Percentiles rank a stretch among this genome's conserved stretches.
Conservation (phyloP, 306 rosid genomes). For the Vigna unguiculata region DNA sequence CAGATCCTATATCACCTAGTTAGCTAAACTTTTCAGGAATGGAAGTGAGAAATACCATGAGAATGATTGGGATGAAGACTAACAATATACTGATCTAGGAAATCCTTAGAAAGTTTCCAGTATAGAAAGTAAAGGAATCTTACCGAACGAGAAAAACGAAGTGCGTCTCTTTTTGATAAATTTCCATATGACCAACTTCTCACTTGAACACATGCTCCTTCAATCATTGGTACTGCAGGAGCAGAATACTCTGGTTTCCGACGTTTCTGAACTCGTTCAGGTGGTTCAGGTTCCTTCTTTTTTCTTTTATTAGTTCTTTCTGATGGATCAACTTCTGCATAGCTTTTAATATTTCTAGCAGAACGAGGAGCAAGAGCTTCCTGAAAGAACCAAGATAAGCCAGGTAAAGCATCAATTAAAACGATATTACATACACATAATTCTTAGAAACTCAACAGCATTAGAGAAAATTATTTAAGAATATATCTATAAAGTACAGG, state of each 20-base stretch:
- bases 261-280: conserved; percentile 78
- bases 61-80: background rate
- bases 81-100: background rate
- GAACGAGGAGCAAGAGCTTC: conserved; percentile 95
- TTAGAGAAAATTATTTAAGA: background rate
- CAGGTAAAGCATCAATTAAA: conserved; percentile 14
- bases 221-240: conserved; percentile 84
- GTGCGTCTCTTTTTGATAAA: conserved; percentile 88
- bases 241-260: conserved; percentile 76
- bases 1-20: conserved; percentile 21
- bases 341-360: conserved; percentile 89
- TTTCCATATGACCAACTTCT: conserved; percentile 95
- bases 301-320: conserved; percentile 88
- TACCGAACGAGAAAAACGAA: conserved; percentile 91
- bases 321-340: conserved; percentile 81
- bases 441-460: background rate
- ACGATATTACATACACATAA: conserved; percentile 3
- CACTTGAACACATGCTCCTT: conserved; percentile 90
- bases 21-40: background rate
- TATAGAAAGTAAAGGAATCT: conserved; percentile 36
- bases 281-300: conserved; percentile 86
- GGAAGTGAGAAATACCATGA: conserved; percentile 25
- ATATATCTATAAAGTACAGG: conserved; percentile 22
- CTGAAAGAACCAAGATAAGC: conserved; percentile 47
- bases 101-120: background rate